Evolutionary conservation across 768 basidiomycete species (phyloP).

Genomic region (Royoungia palumana): DNA sequence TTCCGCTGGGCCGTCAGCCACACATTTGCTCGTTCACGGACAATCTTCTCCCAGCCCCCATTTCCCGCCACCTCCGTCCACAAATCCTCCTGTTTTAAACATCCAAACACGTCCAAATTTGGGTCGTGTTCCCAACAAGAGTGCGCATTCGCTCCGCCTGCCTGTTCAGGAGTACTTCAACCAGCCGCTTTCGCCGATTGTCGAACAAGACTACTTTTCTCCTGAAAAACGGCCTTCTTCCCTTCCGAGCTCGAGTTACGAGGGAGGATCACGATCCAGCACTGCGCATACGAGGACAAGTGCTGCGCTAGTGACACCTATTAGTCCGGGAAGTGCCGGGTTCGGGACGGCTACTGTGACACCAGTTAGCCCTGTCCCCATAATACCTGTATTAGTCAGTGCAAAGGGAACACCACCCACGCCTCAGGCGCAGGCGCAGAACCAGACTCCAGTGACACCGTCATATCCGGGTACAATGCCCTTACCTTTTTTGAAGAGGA

Average conservation of each 20-base stretch:
- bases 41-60: conserved; percentile 29
- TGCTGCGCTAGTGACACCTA: conserved; percentile 25
- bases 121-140: conserved; percentile 30
- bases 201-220: conserved; percentile 61
- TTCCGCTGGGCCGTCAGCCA: conserved; percentile 8
- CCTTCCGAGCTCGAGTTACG: conserved; percentile 27
- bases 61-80: conserved; percentile 34
- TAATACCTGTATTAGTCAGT: conserved; percentile 22
- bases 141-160: conserved; percentile 43
- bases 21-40: conserved; percentile 13
- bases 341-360: conserved; percentile 25
- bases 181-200: conserved; percentile 60
- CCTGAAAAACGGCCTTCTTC: conserved; percentile 41
- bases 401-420: conserved; percentile 13
- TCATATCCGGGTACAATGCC: conserved; percentile 15
- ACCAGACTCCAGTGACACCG: conserved; percentile 24
- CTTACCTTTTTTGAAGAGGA: conserved; percentile 23
- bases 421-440: conserved; percentile 18
- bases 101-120: conserved; percentile 28
- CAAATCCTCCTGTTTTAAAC: conserved; percentile 21
- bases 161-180: conserved; percentile 31
- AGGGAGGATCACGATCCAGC: conserved; percentile 25
- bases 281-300: conserved; percentile 34
- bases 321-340: conserved; percentile 21
- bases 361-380: conserved; percentile 28